Evolutionary conservation across 345 rosid genomes (phyloP), one percentile per base, ranked within the genome.

Genomic region (Brassica rapa): DNA sequence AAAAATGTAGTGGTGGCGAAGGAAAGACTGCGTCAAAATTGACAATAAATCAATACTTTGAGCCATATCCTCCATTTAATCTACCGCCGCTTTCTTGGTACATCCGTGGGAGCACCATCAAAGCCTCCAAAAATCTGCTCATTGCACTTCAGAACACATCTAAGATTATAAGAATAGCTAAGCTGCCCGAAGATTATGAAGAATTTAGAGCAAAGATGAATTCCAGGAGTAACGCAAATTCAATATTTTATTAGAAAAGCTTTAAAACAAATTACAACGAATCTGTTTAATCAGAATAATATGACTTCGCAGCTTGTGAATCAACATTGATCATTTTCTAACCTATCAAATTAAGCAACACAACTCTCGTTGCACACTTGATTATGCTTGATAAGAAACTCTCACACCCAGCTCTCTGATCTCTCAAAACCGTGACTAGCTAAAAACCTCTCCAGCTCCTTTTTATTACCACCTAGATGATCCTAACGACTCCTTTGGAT

Each of bases 1-100:
- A 70, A 51, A 88, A 84, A 23, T 88, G 94, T 68, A 88, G 93
- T 0, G 67, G 85, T 11, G 92, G 92, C 24, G 83, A 82, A 80
- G 95, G 98, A 71, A 87, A 88, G 86, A 68, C 89, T 14, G 98
- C 88, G 39, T 90, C 97, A 2, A 89, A 62, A 11, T 88, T 86
- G 85, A 85, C 77, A 81, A 77, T 91, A 84, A 86, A 90, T 32
- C 96, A 93, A 76, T 82, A 87, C 73, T 86, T 91, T 82, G 89
- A 93, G 78, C 91, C 96, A 4, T 81, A 92, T 56, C 15, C 41
- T 62, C 60, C 88, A 59, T 77, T 86, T 51, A 90, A 91, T 4
- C 90, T 96, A 2, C 96, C 94, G 5, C 94, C 95, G 15, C 81
- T 93, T 72, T 91, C 97, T 19, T 91, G 91, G 98, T 88, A 87